A percentile compares a stretch with the other conserved stretches of the same genome.
phyloP scores from a whole-genome alignment of 129 eudicot genomes.

The Sambucus nigra region DNA sequence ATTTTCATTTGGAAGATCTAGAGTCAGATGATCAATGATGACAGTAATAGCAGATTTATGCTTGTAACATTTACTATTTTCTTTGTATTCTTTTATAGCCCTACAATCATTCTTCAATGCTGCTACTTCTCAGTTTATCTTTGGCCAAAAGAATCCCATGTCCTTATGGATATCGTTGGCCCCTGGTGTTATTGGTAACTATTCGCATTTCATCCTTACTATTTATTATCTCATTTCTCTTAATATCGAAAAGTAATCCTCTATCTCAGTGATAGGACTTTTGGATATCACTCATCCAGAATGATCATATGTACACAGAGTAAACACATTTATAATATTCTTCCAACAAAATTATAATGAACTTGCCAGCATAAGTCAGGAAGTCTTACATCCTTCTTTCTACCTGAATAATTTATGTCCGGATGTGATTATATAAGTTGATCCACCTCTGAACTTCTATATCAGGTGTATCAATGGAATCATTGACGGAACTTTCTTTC shows the following conservation, averaged over 20 bases:
- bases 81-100: constrained; percentile 25
- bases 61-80: background rate
- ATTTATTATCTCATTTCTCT: background rate
- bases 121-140: constrained; percentile 57
- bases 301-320: too few species aligned
- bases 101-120: constrained; percentile 63
- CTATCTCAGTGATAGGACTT: too few species aligned
- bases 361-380: background rate
- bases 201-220: background rate
- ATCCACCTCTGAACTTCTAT: constrained; percentile 5
- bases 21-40: too few species aligned
- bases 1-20: too few species aligned
- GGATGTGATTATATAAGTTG: background rate
- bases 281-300: too few species aligned
- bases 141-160: constrained; percentile 53
- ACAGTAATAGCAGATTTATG: too few species aligned
- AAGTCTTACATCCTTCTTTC: too few species aligned
- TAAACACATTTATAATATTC: background rate
- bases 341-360: background rate
- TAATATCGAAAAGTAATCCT: too few species aligned
- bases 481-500: constrained; percentile 55
- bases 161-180: constrained; percentile 54
- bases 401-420: background rate
- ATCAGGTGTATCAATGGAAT: constrained; percentile 57
- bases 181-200: constrained; percentile 49